Conservation (phyloP, 2,329 filamentous ascomycete species). For the Hypoxylon sp. region DNA sequence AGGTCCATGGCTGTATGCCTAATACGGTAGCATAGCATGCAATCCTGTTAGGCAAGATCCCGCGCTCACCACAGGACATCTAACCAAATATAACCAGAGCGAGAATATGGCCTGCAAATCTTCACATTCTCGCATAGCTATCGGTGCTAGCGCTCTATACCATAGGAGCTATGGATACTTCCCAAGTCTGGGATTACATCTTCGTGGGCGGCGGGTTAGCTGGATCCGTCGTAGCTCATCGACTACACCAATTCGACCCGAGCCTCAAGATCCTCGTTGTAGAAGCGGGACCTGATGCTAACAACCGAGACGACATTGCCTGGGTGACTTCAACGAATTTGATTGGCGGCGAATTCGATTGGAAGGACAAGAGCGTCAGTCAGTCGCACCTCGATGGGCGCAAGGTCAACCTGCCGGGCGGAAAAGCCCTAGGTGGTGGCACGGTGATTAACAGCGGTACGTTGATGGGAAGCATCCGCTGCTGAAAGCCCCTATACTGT, state of each 20-base stretch:
- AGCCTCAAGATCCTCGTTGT: background rate
- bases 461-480: background rate
- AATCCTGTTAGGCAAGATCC: background rate
- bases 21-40: background rate
- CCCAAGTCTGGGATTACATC: conserved; percentile 40
- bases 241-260: conserved; percentile 24
- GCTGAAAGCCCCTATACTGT: background rate
- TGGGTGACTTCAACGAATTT: conserved; percentile 42
- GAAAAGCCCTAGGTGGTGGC: conserved; percentile 55
- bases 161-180: background rate
- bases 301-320: background rate
- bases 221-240: conserved; percentile 36
- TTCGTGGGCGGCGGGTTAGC: conserved; percentile 42
- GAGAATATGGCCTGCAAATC: background rate
- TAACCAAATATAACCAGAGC: background rate
- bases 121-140: background rate
- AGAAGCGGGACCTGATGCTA: background rate
- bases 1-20: background rate
- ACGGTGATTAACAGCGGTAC: conserved; percentile 53
- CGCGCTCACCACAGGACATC: too few species aligned
- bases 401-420: conserved; percentile 37
- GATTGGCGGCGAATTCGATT: conserved; percentile 48
- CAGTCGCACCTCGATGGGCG: conserved; percentile 45
- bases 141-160: background rate
- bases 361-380: conserved; percentile 47